Evolutionary conservation across 1,284 basidiomycete species (phyloP).

Genomic region (Grifola frondosa): DNA sequence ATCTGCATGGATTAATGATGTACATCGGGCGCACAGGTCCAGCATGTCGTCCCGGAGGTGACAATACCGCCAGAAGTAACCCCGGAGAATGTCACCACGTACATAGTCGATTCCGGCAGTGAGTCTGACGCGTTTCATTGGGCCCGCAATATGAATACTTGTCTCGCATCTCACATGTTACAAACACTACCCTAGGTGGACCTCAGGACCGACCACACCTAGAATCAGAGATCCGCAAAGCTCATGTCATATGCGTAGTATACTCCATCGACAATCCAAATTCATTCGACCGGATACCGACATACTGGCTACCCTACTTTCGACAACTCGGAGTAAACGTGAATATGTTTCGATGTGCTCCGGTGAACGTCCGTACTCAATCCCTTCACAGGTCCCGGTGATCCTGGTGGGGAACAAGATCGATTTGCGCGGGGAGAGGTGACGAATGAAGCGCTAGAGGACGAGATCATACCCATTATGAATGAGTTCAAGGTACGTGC

Average conservation of each 20-base stretch:
- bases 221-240: conserved; percentile 92
- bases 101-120: conserved; percentile 95
- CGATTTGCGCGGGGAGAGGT: conserved; percentile 91
- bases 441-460: conserved; percentile 92
- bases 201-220: conserved; percentile 84
- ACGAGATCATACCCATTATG: conserved; percentile 94
- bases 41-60: conserved; percentile 90
- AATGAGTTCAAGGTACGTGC: conserved; percentile 87
- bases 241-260: conserved; percentile 97
- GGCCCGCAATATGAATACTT: too few species aligned
- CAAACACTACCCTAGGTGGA: conserved; percentile 59
- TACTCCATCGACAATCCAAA: conserved; percentile 95
- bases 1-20: conserved; percentile 1
- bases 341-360: conserved; percentile 20
- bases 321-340: conserved; percentile 94
- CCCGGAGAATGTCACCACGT: conserved; percentile 93
- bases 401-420: conserved; percentile 99
- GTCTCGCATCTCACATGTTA: conserved; percentile 18
- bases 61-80: conserved; percentile 96
- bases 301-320: conserved; percentile 99
- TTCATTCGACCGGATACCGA: conserved; percentile 95
- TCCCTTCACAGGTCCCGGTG: conserved; percentile 75
- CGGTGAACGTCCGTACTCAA: conserved; percentile 3
- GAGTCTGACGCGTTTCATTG: conserved; percentile 31
- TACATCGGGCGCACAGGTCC: conserved; percentile 61